Conservation (phyloP, 2,329 filamentous ascomycete species). For the Penicillium sp. region DNA sequence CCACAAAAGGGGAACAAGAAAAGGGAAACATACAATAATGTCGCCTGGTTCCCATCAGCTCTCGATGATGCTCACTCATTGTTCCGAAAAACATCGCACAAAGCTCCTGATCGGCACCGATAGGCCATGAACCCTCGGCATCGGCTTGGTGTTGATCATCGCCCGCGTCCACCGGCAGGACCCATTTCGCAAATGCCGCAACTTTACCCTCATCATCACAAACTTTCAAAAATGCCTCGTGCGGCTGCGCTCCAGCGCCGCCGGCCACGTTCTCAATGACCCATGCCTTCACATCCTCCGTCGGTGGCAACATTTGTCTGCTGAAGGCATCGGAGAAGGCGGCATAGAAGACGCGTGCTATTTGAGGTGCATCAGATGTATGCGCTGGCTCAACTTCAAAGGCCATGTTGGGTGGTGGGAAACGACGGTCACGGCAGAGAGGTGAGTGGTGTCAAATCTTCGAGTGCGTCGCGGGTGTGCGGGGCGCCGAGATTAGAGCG, state of each 20-base stretch:
- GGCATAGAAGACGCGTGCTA: conserved; percentile 23
- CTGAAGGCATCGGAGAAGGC: conserved; percentile 24
- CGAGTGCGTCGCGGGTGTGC: neutral
- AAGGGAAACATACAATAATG: conserved; percentile 27
- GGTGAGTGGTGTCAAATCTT: neutral
- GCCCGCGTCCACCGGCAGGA: conserved; percentile 12
- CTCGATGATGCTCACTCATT: conserved; percentile 14
- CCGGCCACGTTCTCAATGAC: conserved; percentile 8
- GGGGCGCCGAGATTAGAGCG: neutral
- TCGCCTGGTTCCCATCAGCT: conserved; percentile 18
- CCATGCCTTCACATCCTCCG: conserved; percentile 23
- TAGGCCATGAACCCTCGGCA: conserved; percentile 12
- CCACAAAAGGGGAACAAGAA: neutral
- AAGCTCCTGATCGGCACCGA: conserved; percentile 16
- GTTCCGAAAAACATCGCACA: conserved; percentile 21
- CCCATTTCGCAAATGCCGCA: conserved; percentile 27
- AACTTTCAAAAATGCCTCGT: conserved; percentile 16
- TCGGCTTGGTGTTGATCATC: conserved; percentile 1
- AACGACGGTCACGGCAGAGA: neutral
- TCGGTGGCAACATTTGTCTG: conserved; percentile 23
- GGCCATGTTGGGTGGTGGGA: conserved; percentile 9
- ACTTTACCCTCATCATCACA: conserved; percentile 9
- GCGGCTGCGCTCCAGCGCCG: neutral
- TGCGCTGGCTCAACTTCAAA: conserved; percentile 15
- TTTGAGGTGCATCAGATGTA: conserved; percentile 14